Base-by-base conservation (phyloP, 345 rosid genomes). In the Noccaea bulbosa region DNA sequence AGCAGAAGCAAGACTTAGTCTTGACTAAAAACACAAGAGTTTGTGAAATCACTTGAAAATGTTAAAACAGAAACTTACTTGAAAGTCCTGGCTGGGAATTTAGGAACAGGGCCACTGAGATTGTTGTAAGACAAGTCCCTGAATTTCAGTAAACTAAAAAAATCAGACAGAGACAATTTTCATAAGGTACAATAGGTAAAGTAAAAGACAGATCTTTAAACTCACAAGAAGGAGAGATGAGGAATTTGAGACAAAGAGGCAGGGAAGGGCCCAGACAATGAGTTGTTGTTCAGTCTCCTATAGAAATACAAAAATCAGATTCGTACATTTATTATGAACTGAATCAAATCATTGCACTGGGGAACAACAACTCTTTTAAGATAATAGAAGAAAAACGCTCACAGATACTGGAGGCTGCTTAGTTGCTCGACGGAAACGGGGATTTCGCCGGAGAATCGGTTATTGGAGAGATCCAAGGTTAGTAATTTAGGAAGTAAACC, bases 241-340 rank as follows among this genome's bases (percentile, higher is more conserved):
- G 93, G 79, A 64, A 85, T 82, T 83, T 87, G 85, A 75, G 90
- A 84, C 55, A 90, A 73, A 72, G 90, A 83, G 27, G 73, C 84
- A 49, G 98, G 97, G 75, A 90, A 87, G 59, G 87, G 82, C 57
- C 98, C 98, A 75, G 88, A 82, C 72, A 93, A 77, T 76, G 92
- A 88, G 71, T 93, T 93, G 84, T 93, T 93, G 87, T 93, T 93
- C 76, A 93, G 83, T 86, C 98, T 88, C 86, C 98, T 93, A 70
- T 16, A 44, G 30, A 27, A 3, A 2, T 20, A 20, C 22, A 20
- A 44, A 75, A 67, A 41, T 39, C 48, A 68, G 30, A 43, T 48
- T 60, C 50, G 71, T 70, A 76, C 75, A 76, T 43, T 38, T n/a
- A 27, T 27, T 9, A 60, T 54, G 51, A 55, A 58, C 47, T 46